Conservation (phyloP, 108 stramenopile species). For the Pseudonitzschia multiseries region DNA sequence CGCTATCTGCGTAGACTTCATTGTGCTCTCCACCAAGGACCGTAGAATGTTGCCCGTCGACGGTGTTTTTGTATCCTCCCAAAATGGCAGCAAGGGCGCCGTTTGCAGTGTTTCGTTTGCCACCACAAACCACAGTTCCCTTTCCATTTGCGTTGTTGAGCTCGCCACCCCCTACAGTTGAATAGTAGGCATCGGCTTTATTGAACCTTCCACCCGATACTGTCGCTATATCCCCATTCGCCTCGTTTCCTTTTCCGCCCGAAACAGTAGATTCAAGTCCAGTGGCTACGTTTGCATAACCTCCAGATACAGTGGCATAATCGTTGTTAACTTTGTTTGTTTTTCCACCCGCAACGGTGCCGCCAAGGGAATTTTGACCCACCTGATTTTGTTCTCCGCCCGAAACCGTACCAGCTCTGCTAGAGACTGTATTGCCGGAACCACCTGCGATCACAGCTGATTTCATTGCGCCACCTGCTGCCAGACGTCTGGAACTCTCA, state of each 20-base stretch:
- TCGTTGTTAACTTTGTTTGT: not conserved
- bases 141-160: not conserved
- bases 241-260: not conserved
- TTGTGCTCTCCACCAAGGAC: not conserved
- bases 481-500: not conserved
- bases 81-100: not conserved
- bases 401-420: not conserved
- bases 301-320: not conserved
- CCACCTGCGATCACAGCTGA: not conserved
- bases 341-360: not conserved
- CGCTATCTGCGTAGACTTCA: not conserved
- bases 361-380: not conserved
- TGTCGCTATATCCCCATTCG: not conserved
- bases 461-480: not conserved
- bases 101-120: not conserved
- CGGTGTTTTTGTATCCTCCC: not conserved
- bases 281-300: not conserved
- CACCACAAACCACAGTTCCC: not conserved
- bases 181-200: not conserved
- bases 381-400: not conserved
- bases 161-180: not conserved
- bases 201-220: not conserved
- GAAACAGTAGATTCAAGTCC: not conserved
- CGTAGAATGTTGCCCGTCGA: not conserved
- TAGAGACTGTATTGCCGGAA: not conserved